Base-by-base conservation (phyloP, 73 alveolate genomes). In the Stentor roeselii region DNA sequence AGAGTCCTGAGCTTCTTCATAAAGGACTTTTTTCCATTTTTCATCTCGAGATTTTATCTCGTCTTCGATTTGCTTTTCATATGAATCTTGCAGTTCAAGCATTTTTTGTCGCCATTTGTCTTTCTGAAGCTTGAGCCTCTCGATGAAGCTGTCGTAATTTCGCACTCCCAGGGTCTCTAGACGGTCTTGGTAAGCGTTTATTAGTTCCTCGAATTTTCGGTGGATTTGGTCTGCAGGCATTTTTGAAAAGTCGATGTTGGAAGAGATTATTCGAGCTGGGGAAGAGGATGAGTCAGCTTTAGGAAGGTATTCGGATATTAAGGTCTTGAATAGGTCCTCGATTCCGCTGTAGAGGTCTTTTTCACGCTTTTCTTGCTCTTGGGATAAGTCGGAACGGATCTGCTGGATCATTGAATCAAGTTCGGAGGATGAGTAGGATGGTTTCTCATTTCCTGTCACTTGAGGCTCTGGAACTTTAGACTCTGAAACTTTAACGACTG, bases 71-170 rank as follows among this genome's bases (percentile, higher is more conserved):
- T 67, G 42, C n/a, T 67, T 2, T 67, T 67, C 80, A 32, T 67
- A 32, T 2, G 21, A 11, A 11, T n/a, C 34, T 0, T 21, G n/a
- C 0, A 32, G n/a, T 67, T 67, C 80, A 1, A 27, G 15, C 0
- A 32, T 0, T 67, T 34, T n/a, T 1, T 36, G 42, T 67, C 34
- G 21, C 41, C n/a, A 21, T 21, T 32, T 67, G 41, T 27, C 41
- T 32, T 67, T 67, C 27, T 21, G 15, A 14, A 21, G 42, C 34
- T 67, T 21, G 80, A 67, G 21, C 34, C 37, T 67, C 34, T 67
- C 80, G 2, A 67, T 21, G 2, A 67, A 67, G 41, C n/a, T 67
- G 41, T 67, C 80, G 34, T 21, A 67, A 32, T 67, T n/a, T 67
- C 41, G 37, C 0, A 67, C 41, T 2, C 37, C 80, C 14, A 21